Evolutionary conservation across 352 stramenopile genomes (phyloP), one percentile per base, ranked within the genome.

Genomic region (Globisporangium splendens): DNA sequence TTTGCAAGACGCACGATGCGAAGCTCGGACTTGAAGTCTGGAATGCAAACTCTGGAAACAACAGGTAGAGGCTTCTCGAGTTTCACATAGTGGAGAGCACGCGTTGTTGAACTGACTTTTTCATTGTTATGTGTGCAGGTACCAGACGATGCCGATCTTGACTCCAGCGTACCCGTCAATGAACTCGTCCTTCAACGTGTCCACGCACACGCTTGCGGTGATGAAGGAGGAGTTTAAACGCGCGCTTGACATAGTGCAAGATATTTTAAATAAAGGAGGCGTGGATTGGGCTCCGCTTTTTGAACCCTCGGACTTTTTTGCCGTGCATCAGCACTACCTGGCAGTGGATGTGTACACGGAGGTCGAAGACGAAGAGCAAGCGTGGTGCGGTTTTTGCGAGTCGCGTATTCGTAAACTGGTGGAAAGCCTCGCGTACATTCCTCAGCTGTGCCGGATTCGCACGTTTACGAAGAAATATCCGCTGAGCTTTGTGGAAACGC

Each of bases 131-230:
- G 14, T 55, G 46, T 56, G 5, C 59, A 86, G 83, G 55, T 95
- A 88, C 56, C 95, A 99, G 71, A 76, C 98, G 17, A 99, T 99
- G 96, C 97, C 97, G 22, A 99, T 99, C 54, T 76, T 99, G 59
- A 99, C 98, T 21, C 98, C 98, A 5, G 96, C 95, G 51, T 99
- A 99, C 75, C 98, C 98, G 46, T 97, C 88, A 24, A 99, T 99
- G 97, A 99, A 99, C 76, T 99, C 96, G 22, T 98, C 96, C 17
- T 99, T 98, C 75, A 99, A 98, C 69, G 96, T 99, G 47, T 97
- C 90, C 54, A 78, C 84, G 38, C 91, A 97, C 60, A 98, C 96
- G 62, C 72, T 98, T n/a, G 73, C 91, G 22, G 83, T 97, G 24
- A 97, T 99, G 71, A 94, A 96, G 63, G 83, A 97, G 22, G 96